These are phyloP conservation scores for Lecanicillium sp. DNA, from an alignment of 2,329 filamentous ascomycete genomes.

Conservation along the genomic window DNA sequence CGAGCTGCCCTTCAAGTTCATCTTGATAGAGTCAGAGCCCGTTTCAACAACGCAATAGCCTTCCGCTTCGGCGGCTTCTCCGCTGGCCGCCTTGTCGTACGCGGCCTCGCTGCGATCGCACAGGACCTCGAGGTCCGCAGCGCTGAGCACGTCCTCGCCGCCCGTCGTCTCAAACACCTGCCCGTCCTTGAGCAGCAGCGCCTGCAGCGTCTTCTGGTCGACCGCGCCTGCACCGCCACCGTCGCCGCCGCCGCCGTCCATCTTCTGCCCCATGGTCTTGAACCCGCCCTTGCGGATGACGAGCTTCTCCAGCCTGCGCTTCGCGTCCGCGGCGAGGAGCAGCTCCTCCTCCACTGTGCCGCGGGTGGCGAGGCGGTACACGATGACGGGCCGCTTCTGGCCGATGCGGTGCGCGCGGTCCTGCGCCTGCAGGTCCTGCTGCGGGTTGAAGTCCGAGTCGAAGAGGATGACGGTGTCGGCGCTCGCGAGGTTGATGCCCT, in stretches of 20 bases:
- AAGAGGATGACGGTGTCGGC: constrained; percentile 92
- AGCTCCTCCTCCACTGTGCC: constrained; percentile 87
- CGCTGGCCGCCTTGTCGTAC: constrained; percentile 68
- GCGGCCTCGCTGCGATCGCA: constrained; percentile 67
- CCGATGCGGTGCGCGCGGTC: constrained; percentile 94
- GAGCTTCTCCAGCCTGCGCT: constrained; percentile 85
- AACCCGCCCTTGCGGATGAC: constrained; percentile 94
- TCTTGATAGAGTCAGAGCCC: constrained; percentile 46
- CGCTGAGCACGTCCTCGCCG: constrained; percentile 62
- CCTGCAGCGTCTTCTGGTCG: constrained; percentile 55
- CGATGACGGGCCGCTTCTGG: constrained; percentile 83
- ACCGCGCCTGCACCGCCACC: constrained; percentile 42
- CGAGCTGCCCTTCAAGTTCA: constrained; percentile 21
- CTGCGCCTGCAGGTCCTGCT: constrained; percentile 94
- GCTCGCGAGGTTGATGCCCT: constrained; percentile 88
- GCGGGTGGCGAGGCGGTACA: constrained; percentile 89
- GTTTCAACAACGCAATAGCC: constrained; percentile 78
- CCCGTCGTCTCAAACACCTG: constrained; percentile 53
- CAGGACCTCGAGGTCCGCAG: constrained; percentile 69
- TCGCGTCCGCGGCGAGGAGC: constrained; percentile 81
- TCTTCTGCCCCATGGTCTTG: constrained; percentile 59
- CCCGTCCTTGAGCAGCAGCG: constrained; percentile 66
- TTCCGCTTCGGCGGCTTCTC: constrained; percentile 60
- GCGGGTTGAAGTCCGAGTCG: constrained; percentile 87
- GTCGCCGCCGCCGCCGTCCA: constrained; percentile 39